Base-by-base conservation (phyloP, 441 rosid species). In the Euphorbia celastroides region DNA sequence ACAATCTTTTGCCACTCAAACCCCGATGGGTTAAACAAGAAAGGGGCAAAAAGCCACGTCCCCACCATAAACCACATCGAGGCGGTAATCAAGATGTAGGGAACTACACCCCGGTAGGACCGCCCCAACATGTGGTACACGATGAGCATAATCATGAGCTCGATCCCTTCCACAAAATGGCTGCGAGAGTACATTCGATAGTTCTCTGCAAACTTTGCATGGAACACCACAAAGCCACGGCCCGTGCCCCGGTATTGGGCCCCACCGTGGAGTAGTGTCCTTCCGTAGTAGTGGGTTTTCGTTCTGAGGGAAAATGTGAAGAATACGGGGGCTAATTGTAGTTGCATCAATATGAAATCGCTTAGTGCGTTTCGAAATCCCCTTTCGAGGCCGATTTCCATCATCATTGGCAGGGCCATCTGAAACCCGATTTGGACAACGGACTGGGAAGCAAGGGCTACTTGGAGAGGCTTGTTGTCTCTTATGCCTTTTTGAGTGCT, bases 1-100 rank as follows among this genome's bases (percentile, higher is more conserved):
- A 94, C 85, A 63, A 94, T 94, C 72, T 94, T 94, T 81, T 94
- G 99, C 99, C 99, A 94, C 75, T 94, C 98, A 30, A 94, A 94
- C 11, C 97, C 99, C 26, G 99, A 91, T 12, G 99, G 99, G 64
- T 93, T 93, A 81, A 93, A 93, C 52, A 93, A 76, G 78, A 93
- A 93, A 2, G 99, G 99, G 69, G 97, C 95, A 63, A 90, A 93
- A 60, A 91, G 85, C 97, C 97, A 93, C 28, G 96, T 84, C 48
- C 79, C 95, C 58, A 93, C 95, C 88, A 90, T 83, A 63, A 90
- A 85, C 98, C 98, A 93, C 75, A 89, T 89, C 10, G 93, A 88
- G 48, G 79, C 74, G 1, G 98, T 88, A 36, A 90, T 85, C 73
- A 93, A 77, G 64, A 87, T 62, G 77, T 87, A 87, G 26, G 86